Evolutionary conservation across 495 filamentous ascomycete genomes (phyloP).

Genomic region (Trichocladium antarcticum): DNA sequence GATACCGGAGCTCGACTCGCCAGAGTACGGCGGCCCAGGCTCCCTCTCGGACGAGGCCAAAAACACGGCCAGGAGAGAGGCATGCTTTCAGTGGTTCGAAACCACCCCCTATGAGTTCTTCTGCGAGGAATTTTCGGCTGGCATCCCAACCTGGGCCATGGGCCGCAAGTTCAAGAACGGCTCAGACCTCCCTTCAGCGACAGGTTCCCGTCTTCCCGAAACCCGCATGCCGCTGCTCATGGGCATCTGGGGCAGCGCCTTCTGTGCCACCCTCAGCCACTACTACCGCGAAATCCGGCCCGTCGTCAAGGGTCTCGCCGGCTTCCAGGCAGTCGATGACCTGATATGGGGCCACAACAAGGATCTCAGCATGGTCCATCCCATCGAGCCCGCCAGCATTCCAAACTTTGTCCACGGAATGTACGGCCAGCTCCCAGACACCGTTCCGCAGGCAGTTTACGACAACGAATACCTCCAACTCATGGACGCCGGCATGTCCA

Average conservation of each 20-base stretch:
- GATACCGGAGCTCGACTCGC: conserved; percentile 55
- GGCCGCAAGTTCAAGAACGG: conserved; percentile 73
- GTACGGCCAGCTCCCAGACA: conserved; percentile 57
- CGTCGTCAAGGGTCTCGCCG: conserved; percentile 56
- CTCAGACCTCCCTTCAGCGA: conserved; percentile 43
- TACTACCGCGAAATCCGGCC: conserved; percentile 92
- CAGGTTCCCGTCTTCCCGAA: conserved; percentile 61
- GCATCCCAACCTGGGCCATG: conserved; percentile 90
- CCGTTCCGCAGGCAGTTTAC: conserved; percentile 63
- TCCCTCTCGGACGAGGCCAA: conserved; percentile 40
- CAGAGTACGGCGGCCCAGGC: conserved; percentile 36
- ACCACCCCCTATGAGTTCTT: conserved; percentile 93
- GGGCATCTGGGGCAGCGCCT: conserved; percentile 90
- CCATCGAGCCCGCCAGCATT: conserved; percentile 76
- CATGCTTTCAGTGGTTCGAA: conserved; percentile 99
- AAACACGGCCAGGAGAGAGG: conserved; percentile 55
- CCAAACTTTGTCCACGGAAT: conserved; percentile 82
- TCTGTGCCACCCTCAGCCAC: conserved; percentile 87
- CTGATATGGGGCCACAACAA: conserved; percentile 72
- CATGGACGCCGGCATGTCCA: conserved; percentile 97
- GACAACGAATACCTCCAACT: conserved; percentile 62
- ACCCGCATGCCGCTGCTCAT: conserved; percentile 67
- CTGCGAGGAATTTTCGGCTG: conserved; percentile 77
- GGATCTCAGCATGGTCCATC: conserved; percentile 79
- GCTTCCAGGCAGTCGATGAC: conserved; percentile 70